Conservation (phyloP, 192 early-diverging fungal species). For the Umbelopsis isabellina region DNA sequence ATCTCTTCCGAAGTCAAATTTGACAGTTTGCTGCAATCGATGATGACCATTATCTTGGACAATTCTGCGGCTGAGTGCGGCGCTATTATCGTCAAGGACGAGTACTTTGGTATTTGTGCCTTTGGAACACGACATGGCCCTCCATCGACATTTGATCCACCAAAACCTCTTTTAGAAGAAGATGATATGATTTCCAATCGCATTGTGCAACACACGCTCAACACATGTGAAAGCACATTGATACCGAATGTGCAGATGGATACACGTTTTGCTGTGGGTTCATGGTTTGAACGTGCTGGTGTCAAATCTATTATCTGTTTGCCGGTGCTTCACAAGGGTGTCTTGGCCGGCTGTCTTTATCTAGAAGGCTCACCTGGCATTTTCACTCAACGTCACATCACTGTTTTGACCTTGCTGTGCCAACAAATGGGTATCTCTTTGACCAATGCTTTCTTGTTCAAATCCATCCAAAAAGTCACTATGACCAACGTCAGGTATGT, state of each 20-base stretch:
- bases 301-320: slow-evolving; percentile 50
- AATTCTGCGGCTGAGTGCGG: slow-evolving; percentile 41
- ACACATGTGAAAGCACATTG: slow-evolving; percentile 34
- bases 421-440: slow-evolving; percentile 58
- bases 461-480: slow-evolving; percentile 46
- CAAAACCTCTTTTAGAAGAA: slow-evolving; percentile 30
- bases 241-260: slow-evolving; percentile 34
- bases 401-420: slow-evolving; percentile 51
- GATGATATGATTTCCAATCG: slow-evolving; percentile 35
- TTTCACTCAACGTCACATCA: slow-evolving; percentile 49
- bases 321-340: slow-evolving; percentile 50
- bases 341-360: slow-evolving; percentile 47
- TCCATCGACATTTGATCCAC: slow-evolving; percentile 37
- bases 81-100: slow-evolving; percentile 42
- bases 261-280: slow-evolving; percentile 34
- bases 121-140: slow-evolving; percentile 37
- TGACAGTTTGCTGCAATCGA: slow-evolving; percentile 38
- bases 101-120: slow-evolving; percentile 34
- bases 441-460: slow-evolving; percentile 52
- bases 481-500: slow-evolving; percentile 35
- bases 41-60: slow-evolving; percentile 43
- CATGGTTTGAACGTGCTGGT: slow-evolving; percentile 40
- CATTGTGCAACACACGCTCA: slow-evolving; percentile 35
- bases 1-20: slow-evolving; percentile 43
- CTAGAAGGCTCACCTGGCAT: slow-evolving; percentile 45